Evolutionary conservation across 2,329 filamentous ascomycete genomes (phyloP).

Genomic region (Saccharata proteae): DNA sequence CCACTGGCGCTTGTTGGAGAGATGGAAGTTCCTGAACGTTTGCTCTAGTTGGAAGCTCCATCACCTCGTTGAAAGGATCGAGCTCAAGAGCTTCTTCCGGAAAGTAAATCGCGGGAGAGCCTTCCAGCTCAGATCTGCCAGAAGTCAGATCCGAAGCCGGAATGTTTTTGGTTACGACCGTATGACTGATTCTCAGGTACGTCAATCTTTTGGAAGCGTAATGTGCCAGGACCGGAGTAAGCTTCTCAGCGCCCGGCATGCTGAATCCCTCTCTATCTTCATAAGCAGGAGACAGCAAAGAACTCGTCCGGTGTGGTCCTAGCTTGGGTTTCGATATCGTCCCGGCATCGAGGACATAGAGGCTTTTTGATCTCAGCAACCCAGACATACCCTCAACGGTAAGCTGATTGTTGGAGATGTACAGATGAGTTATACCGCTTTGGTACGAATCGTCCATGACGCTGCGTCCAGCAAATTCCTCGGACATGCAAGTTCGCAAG

Average conservation of each 20-base stretch:
- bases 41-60: slow-evolving; percentile 25
- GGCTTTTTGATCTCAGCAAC: slow-evolving; percentile 37
- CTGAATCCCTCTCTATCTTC: slow-evolving; percentile 12
- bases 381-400: slow-evolving; percentile 44
- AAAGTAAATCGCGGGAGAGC: slow-evolving; percentile 12
- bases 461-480: slow-evolving; percentile 38
- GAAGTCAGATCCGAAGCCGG: slow-evolving; percentile 10
- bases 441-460: slow-evolving; percentile 44
- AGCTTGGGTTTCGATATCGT: slow-evolving; percentile 23
- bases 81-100: slow-evolving; percentile 18
- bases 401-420: slow-evolving; percentile 43
- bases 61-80: slow-evolving; percentile 10
- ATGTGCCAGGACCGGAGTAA: slow-evolving; percentile 38
- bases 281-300: slow-evolving; percentile 1
- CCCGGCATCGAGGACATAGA: slow-evolving; percentile 46
- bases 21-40: no score
- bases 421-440: slow-evolving; percentile 47
- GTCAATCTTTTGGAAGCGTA: slow-evolving; percentile 36
- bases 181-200: slow-evolving; percentile 44
- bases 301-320: slow-evolving; percentile 15
- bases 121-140: slow-evolving; percentile 15
- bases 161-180: slow-evolving; percentile 37
- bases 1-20: no score
- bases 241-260: slow-evolving; percentile 40
- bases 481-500: slow-evolving; percentile 28